Conservation (phyloP, 352 stramenopile species). For the Aphanomyces invadans region DNA sequence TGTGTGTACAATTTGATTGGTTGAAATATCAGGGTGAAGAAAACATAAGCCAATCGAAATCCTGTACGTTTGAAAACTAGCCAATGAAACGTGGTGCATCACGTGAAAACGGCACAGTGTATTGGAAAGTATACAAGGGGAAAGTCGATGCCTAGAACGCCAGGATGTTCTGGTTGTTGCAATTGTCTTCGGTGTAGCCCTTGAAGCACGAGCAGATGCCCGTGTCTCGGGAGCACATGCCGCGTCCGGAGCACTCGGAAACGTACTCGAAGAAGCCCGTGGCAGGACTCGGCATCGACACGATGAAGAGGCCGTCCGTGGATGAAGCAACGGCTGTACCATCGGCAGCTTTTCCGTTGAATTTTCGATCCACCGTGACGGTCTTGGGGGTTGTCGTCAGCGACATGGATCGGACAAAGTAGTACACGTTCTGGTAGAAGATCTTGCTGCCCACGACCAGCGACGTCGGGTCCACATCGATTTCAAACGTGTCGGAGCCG, state of each 20-base stretch:
- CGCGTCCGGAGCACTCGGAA: slow-evolving; percentile 61
- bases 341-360: slow-evolving; percentile 32
- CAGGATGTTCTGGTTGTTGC: slow-evolving; percentile 75
- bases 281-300: slow-evolving; percentile 27
- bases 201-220: slow-evolving; percentile 83
- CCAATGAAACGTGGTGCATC: too few relatives aligned
- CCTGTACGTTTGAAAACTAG: not conserved
- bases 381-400: not conserved
- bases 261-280: slow-evolving; percentile 60
- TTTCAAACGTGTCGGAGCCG: slow-evolving; percentile 9
- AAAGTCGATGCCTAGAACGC: slow-evolving; percentile 37
- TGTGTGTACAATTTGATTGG: too few relatives aligned
- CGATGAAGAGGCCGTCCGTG: slow-evolving; percentile 27
- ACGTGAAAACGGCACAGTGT: not conserved
- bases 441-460: not conserved
- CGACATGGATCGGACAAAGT: slow-evolving; percentile 9
- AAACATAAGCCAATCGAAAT: not conserved
- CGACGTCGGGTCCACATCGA: not conserved
- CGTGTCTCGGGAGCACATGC: slow-evolving; percentile 51
- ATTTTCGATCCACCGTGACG: slow-evolving; percentile 38
- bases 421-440: slow-evolving; percentile 19
- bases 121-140: not conserved
- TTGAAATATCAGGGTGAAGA: too few relatives aligned
- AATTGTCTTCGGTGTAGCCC: slow-evolving; percentile 85
- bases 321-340: slow-evolving; percentile 22